A percentile compares a stretch with the other conserved stretches of the same genome.
phyloP scores from a whole-genome alignment of 768 basidiomycete genomes.

The Lactarius evosmus region DNA sequence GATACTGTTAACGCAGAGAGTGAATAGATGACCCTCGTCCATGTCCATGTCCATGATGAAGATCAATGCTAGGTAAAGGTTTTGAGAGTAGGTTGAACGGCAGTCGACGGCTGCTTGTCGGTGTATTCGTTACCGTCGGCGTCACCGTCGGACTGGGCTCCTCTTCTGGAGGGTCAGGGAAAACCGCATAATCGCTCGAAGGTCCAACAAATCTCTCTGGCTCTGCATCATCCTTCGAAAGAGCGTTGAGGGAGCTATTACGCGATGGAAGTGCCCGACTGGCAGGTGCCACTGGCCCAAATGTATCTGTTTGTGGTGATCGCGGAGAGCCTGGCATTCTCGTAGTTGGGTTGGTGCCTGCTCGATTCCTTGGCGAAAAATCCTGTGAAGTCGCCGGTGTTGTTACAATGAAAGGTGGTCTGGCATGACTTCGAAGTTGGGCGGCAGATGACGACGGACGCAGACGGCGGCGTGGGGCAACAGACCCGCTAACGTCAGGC shows the following conservation, averaged over 20 bases:
- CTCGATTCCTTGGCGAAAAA: slow-evolving; percentile 46
- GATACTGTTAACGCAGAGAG: slow-evolving; percentile 31
- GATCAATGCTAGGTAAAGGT: slow-evolving; percentile 38
- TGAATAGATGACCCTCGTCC: slow-evolving; percentile 44
- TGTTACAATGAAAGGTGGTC: slow-evolving; percentile 25
- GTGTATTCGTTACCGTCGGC: slow-evolving; percentile 25
- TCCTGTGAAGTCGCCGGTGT: slow-evolving; percentile 36
- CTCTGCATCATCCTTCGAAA: slow-evolving; percentile 42
- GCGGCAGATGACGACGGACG: slow-evolving; percentile 78
- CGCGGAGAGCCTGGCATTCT: slow-evolving; percentile 42
- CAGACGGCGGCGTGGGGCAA: slow-evolving; percentile 55
- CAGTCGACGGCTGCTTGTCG: slow-evolving; percentile 36
- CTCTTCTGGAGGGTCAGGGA: slow-evolving; percentile 61
- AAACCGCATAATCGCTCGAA: slow-evolving; percentile 64
- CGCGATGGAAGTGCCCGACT: slow-evolving; percentile 59
- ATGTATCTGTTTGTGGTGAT: slow-evolving; percentile 32
- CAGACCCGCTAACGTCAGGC: slow-evolving; percentile 46
- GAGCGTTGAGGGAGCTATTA: slow-evolving; percentile 40
- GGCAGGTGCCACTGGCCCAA: slow-evolving; percentile 37
- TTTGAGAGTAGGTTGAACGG: slow-evolving; percentile 69
- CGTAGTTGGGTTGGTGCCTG: slow-evolving; percentile 63
- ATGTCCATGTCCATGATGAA: slow-evolving; percentile 36
- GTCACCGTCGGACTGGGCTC: slow-evolving; percentile 33
- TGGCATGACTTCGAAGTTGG: slow-evolving; percentile 51
- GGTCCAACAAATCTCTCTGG: slow-evolving; percentile 58